phyloP scores from a whole-genome alignment of 2,329 filamentous ascomycete species.

The Paraphaeosphaeria sporulosa region DNA sequence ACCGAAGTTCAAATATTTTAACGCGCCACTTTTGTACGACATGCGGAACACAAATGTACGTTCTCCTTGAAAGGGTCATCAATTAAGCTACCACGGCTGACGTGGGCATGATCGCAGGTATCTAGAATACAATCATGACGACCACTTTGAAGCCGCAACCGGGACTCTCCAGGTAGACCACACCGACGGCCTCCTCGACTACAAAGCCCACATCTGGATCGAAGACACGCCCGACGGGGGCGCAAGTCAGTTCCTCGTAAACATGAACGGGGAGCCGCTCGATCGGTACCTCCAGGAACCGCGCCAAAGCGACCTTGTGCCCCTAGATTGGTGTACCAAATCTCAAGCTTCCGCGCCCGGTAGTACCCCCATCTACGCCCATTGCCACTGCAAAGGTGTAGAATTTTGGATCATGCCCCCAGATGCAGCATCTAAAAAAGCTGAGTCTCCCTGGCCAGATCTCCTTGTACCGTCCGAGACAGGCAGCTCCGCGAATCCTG shows the following conservation, averaged over 20 bases:
- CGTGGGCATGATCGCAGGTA: not conserved
- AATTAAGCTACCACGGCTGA: not conserved
- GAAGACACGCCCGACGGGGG: slow-evolving; percentile 63
- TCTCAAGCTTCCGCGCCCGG: slow-evolving; percentile 4
- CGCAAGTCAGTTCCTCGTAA: slow-evolving; percentile 55
- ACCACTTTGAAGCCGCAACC: slow-evolving; percentile 50
- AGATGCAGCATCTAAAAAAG: slow-evolving; percentile 30
- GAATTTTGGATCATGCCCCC: slow-evolving; percentile 50
- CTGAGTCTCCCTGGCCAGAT: slow-evolving; percentile 54
- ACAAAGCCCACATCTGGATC: slow-evolving; percentile 55
- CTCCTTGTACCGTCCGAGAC: slow-evolving; percentile 31
- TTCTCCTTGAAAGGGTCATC: too few relatives aligned
- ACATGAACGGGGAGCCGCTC: slow-evolving; percentile 36
- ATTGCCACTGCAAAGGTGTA: slow-evolving; percentile 58
- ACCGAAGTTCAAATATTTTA: slow-evolving; percentile 48
- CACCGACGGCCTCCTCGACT: slow-evolving; percentile 38
- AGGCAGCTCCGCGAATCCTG: slow-evolving; percentile 20
- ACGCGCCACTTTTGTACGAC: slow-evolving; percentile 53
- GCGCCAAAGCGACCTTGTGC: slow-evolving; percentile 25
- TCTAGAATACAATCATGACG: slow-evolving; percentile 38
- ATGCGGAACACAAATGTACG: slow-evolving; percentile 57
- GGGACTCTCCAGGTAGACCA: slow-evolving; percentile 49
- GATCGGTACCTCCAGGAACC: slow-evolving; percentile 25
- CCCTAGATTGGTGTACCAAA: slow-evolving; percentile 33
- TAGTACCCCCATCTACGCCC: slow-evolving; percentile 42